These are phyloP conservation scores for Sonneratia alba DNA, from an alignment of 345 rosid species.

Conservation along the genomic window DNA sequence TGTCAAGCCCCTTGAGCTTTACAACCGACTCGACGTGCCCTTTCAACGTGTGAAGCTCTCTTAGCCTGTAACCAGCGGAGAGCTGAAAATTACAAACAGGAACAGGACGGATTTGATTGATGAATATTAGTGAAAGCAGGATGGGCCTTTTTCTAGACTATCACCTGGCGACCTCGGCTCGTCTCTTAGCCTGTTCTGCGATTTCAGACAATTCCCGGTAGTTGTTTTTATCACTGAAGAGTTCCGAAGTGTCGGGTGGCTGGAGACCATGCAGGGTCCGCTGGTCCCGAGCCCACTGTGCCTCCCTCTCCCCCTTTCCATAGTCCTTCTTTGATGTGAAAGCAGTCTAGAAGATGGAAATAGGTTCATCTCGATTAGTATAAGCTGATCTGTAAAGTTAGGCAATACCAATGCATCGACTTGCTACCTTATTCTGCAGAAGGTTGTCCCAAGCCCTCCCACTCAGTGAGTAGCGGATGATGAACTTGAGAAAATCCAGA, in stretches of 20 bases:
- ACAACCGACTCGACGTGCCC: conserved; percentile 93
- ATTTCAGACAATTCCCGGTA: conserved; percentile 68
- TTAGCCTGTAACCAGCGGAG: conserved; percentile 35
- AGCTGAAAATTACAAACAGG: neutral
- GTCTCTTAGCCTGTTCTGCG: conserved; percentile 84
- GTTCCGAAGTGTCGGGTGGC: conserved; percentile 34
- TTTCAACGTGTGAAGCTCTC: conserved; percentile 86
- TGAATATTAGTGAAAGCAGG: neutral
- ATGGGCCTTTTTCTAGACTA: neutral
- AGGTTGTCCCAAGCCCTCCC: conserved; percentile 84
- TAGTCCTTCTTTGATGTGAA: conserved; percentile 84
- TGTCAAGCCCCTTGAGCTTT: conserved; percentile 87
- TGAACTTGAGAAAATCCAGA: conserved; percentile 66
- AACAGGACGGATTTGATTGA: neutral
- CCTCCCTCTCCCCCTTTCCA: conserved; percentile 77
- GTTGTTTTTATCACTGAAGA: conserved; percentile 47
- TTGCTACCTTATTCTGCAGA: conserved; percentile 63
- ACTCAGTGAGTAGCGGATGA: conserved; percentile 50
- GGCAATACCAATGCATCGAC: neutral
- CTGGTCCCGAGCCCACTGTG: conserved; percentile 85
- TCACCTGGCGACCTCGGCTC: conserved; percentile 90
- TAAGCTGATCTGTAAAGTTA: neutral
- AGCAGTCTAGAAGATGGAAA: conserved; percentile 48
- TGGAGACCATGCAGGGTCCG: conserved; percentile 79
- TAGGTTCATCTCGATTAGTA: neutral